Base-by-base conservation (phyloP, 768 basidiomycete species). In the Suillus alpinus region DNA sequence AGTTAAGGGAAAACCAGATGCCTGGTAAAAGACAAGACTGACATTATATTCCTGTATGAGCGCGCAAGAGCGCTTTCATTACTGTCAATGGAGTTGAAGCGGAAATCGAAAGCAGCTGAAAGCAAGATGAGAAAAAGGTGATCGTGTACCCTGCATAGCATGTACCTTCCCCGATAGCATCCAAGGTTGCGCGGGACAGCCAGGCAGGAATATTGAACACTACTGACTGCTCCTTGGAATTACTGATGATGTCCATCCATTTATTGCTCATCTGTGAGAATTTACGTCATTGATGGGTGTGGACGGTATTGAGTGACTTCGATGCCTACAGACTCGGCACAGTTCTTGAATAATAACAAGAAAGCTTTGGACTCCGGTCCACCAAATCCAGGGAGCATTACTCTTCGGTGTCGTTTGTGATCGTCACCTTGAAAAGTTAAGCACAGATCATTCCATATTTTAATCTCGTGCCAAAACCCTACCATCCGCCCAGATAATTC, bases 351-450 rank as follows among this genome's bases (percentile, higher is more conserved):
- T 52, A 84, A 72, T 29, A 77, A 72, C 7, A 85, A 73, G 60
- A 82, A 83, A 0, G 83, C 76, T 58, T 78, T 83, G 34, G 79
- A 76, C 63, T 85, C 82, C 0, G 79, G 78, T 9, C 69, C 76
- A 57, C 84, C 83, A 60, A 86, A 86, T 3, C 81, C 84, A 3
- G 83, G 84, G 52, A 82, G 73, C 76, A 85, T 79, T 23, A 83
- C 75, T 62, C 77, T 84, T 60, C 82, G 71, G 58, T 86, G 83
- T 49, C 85, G 77, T 66, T 74, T 82, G 62, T 86, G 85, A 37
- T 72, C 78, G n/a, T 77, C 72, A 2, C 78, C 72, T 73, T 51
- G 6, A 14, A 49, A 57, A 29, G 8, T 44, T 7, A 34, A 32
- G 5, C n/a, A 18, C 23, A 39, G 9, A 55, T 14, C 36, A 55